These are phyloP conservation scores for Hypocreales sp. DNA, from an alignment of 2,329 filamentous ascomycete species.

Conservation along the genomic window DNA sequence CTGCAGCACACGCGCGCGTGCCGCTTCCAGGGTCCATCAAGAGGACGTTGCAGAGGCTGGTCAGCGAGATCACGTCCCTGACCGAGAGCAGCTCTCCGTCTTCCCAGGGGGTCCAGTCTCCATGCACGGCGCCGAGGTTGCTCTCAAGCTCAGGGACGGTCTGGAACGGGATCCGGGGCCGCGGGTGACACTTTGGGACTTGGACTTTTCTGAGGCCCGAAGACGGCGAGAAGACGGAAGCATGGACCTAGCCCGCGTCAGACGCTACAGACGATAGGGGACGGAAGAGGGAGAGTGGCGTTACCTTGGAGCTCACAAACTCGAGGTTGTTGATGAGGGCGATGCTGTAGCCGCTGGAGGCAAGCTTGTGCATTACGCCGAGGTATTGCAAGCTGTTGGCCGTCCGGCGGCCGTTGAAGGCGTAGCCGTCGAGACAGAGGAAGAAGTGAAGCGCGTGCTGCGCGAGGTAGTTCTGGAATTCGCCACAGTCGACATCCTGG, in stretches of 20 bases:
- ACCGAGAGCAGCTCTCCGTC: conserved; percentile 2
- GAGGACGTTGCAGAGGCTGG: conserved; percentile 5
- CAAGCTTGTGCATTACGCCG: conserved; percentile 32
- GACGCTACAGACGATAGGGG: neutral
- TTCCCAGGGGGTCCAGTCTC: conserved; percentile 6
- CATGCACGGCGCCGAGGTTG: neutral
- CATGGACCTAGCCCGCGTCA: neutral
- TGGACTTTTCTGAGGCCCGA: neutral
- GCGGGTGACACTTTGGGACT: neutral
- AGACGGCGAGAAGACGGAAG: neutral
- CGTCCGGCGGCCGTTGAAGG: conserved; percentile 17
- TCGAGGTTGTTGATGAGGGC: conserved; percentile 48
- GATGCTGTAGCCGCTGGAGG: conserved; percentile 40
- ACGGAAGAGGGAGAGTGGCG: neutral
- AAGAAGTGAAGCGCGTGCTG: conserved; percentile 46
- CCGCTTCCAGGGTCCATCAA: neutral
- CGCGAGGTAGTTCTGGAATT: conserved; percentile 40
- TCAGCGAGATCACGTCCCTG: conserved; percentile 8
- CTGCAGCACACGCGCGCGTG: conserved; percentile 4
- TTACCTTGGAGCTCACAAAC: conserved; percentile 47
- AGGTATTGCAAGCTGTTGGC: neutral
- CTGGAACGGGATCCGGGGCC: neutral
- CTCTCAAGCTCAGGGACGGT: neutral
- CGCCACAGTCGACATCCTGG: conserved; percentile 26
- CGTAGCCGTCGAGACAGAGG: conserved; percentile 49